Evolutionary conservation across 305 asterid genomes (phyloP), one percentile per base, ranked within the genome.

Genomic region (Salvia sclarea): DNA sequence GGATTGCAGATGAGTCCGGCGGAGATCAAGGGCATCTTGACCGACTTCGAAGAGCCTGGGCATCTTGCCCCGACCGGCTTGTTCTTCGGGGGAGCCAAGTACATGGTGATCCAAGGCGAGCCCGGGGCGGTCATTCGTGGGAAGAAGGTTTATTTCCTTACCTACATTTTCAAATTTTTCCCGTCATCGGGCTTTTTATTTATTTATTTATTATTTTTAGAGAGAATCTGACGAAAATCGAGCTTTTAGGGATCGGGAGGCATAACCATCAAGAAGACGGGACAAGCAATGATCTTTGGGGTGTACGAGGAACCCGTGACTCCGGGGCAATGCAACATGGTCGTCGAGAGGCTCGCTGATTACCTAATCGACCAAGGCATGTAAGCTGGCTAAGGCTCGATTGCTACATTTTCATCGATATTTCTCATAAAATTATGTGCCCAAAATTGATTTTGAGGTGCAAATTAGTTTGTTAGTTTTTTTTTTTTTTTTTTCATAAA

Each of bases 41-140:
- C 64, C 3, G 93, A 88, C 60, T 88, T 88, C 49, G 72, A 86
- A 12, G 85, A 84, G 28, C 93, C 91, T 0, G 96, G 96, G 0
- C 75, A 71, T 58, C 79, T 88, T 6, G 94, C 96, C 44, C 91
- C 94, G 0, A 83, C 88, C 1, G 91, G 96, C 2, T 61, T 88
- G 66, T 73, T 75, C 77, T 77, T 88, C 0, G 89, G 76, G 12
- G 89, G 91, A 21, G 58, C 76, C 4, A 88, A 86, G 74, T 88
- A 86, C 67, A 88, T 88, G 96, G 96, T 88, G 5, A 88, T 88
- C 53, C 93, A 86, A 76, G 96, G 96, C 11, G 96, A 84, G 76
- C 75, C 96, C 2, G 91, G 91, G 6, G 86, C 85, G 20, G 91
- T 88, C 41, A 86, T 88, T 62, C 89, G 94, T 18, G 96, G 94